Evolutionary conservation across 306 rosid species (phyloP).

Genomic region (Prinsepia uniflora): DNA sequence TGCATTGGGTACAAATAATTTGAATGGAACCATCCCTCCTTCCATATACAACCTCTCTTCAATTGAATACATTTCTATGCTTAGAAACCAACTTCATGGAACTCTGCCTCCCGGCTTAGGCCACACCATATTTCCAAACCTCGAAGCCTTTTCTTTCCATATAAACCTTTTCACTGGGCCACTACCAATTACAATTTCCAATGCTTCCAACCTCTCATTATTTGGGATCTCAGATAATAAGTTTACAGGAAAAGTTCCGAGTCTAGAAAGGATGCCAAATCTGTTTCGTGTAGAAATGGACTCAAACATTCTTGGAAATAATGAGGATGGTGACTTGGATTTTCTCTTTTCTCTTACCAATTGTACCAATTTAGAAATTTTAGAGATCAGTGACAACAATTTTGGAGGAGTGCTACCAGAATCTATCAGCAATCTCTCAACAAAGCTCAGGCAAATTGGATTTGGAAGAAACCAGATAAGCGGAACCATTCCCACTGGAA

Average conservation of each 20-base stretch:
- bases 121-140: slow-evolving; percentile 15
- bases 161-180: slow-evolving; percentile 21
- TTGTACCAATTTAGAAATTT: slow-evolving; percentile 8
- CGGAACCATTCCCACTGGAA: no score
- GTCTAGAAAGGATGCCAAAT: background rate
- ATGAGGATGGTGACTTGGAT: slow-evolving; percentile 18
- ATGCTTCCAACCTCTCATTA: slow-evolving; percentile 8
- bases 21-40: slow-evolving; percentile 26
- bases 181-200: slow-evolving; percentile 25
- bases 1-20: slow-evolving; percentile 1
- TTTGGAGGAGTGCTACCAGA: slow-evolving; percentile 22
- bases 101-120: slow-evolving; percentile 25
- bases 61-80: background rate
- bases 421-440: slow-evolving; percentile 22
- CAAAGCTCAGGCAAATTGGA: background rate
- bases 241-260: slow-evolving; percentile 28
- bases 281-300: background rate
- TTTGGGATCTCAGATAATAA: background rate
- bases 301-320: slow-evolving; percentile 22
- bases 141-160: background rate
- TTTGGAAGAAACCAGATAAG: no score
- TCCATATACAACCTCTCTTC: slow-evolving; percentile 27
- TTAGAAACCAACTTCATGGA: slow-evolving; percentile 15
- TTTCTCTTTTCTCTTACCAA: slow-evolving; percentile 24
- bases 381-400: slow-evolving; percentile 1